Conservation (phyloP, 306 rosid genomes). For the Sophora flavescens region DNA sequence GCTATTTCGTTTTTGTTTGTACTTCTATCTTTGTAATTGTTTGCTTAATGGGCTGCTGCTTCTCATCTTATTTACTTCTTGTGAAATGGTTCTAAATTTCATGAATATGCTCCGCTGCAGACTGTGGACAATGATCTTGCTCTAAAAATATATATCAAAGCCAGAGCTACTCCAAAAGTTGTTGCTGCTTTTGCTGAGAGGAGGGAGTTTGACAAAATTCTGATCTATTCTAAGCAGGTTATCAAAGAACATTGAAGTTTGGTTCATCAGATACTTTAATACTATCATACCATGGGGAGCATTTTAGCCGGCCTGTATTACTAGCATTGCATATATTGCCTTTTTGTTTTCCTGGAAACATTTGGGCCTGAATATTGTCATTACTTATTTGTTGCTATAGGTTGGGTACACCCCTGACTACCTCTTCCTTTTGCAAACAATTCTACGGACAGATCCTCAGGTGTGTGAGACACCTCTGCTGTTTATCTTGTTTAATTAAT, state of each 20-base stretch:
- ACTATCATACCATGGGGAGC: background rate
- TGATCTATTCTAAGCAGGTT: slow-evolving; percentile 98
- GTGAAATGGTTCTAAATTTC: slow-evolving; percentile 42
- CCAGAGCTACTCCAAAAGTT: slow-evolving; percentile 98
- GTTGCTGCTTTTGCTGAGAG: slow-evolving; percentile 99
- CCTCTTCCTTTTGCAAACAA: slow-evolving; percentile 95
- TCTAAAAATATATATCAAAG: slow-evolving; percentile 94
- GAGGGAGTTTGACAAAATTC: slow-evolving; percentile 97
- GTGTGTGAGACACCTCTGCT: slow-evolving; percentile 51
- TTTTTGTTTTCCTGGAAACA: slow-evolving; percentile 36
- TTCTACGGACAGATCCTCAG: slow-evolving; percentile 99
- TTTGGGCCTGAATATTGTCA: slow-evolving; percentile 43
- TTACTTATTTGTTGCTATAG: slow-evolving; percentile 60
- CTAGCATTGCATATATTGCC: slow-evolving; percentile 7
- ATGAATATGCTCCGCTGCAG: slow-evolving; percentile 51
- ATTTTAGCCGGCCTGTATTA: slow-evolving; percentile 19
- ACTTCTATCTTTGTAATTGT: slow-evolving; percentile 22
- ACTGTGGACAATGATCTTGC: slow-evolving; percentile 98
- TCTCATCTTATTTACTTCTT: slow-evolving; percentile 3
- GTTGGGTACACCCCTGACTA: slow-evolving; percentile 99
- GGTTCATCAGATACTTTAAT: slow-evolving; percentile 31
- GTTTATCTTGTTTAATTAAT: slow-evolving; percentile 31
- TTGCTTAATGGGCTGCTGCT: background rate
- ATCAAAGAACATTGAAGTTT: slow-evolving; percentile 27
- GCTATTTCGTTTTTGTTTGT: slow-evolving; percentile 18